A percentile compares a stretch with the other conserved stretches of the same genome.
Conservation (phyloP, 2,329 filamentous ascomycete genomes). For the Sarocladium kiliense region DNA sequence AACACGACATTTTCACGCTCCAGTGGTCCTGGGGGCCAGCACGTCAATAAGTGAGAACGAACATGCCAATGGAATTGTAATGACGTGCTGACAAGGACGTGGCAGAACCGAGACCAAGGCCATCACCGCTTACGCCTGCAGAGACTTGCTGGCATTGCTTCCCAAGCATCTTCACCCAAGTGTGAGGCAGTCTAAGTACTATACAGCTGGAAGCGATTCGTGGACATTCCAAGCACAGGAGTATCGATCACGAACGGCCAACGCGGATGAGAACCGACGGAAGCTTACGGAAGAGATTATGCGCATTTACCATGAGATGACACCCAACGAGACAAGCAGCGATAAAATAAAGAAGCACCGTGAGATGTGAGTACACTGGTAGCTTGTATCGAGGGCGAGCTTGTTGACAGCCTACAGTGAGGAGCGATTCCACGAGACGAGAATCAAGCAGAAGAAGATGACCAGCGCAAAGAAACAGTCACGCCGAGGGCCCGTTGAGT, state of each 20-base stretch:
- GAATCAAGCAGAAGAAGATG: conserved; percentile 44
- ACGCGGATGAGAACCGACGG: conserved; percentile 46
- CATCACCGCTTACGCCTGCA: conserved; percentile 45
- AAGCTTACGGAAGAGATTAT: conserved; percentile 45
- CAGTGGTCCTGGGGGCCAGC: conserved; percentile 56
- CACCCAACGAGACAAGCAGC: conserved; percentile 40
- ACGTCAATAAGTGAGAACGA: conserved; percentile 56
- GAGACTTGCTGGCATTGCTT: conserved; percentile 38
- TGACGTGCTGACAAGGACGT: conserved; percentile 40
- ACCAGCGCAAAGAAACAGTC: conserved; percentile 45
- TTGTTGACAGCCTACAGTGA: conserved; percentile 27
- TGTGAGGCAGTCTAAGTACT: conserved; percentile 51
- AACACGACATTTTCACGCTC: conserved; percentile 52
- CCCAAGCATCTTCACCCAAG: conserved; percentile 41
- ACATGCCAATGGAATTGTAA: background rate
- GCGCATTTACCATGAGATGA: conserved; percentile 39
- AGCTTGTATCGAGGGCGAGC: background rate
- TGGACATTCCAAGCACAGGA: conserved; percentile 52
- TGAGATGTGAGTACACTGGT: conserved; percentile 32
- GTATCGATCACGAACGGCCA: conserved; percentile 45
- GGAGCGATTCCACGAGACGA: conserved; percentile 38
- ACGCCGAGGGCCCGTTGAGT: conserved; percentile 31
- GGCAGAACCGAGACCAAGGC: conserved; percentile 57
- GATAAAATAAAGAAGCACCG: conserved; percentile 45
- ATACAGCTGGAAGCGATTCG: conserved; percentile 44